Base-by-base conservation (phyloP, 2,329 filamentous ascomycete genomes). In the Colletotrichum shisoi region DNA sequence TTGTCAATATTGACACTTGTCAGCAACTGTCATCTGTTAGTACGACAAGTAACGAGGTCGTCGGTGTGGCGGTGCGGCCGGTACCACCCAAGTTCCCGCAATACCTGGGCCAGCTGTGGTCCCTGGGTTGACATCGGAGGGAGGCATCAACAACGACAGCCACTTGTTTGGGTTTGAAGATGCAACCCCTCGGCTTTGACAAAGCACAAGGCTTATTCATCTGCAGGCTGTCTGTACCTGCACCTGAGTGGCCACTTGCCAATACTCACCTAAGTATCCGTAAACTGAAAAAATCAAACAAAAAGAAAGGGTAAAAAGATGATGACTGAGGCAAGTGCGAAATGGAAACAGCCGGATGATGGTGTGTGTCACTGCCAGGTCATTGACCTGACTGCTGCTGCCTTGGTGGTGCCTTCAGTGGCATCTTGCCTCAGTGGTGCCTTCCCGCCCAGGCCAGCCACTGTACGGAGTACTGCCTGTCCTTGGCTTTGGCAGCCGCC, bases 41-140 rank as follows among this genome's bases (percentile, higher is more conserved):
- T 39, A 48, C 17, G 11, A 5, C 1, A 39, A 17, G 59, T 54
- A 48, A 3, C 53, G 9, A 2, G 2, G 0, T 2, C 7, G 7
- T 11, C 11, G 21, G 1, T 68, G 62, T 68, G 66, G 56, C 66
- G 62, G 66, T 68, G 62, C 66, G 3, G 11, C 39, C 3, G 19
- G 31, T 39, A 24, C 31, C n/a, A 11, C 15, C 24, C 2, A 37
- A 27, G 7, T 13, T 19, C n/a, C 12, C 42, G n/a, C 24, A 37
- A 12, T 4, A 56, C n/a, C 40, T 51, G 34, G 21, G 40, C 27
- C 27, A 1, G 27, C 27, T 31, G 27, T 27, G 24, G 24, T 31
- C 27, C 27, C 27, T 8, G 27, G 27, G 27, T 31, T 31, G 40
- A n/a, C 40, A 44, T 15, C 40, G 2, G 40, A 15, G 9, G 15